A percentile compares a stretch with the other conserved stretches of the same genome.
phyloP scores from a whole-genome alignment of 2,329 filamentous ascomycete species.

The Alternaria sp. region DNA sequence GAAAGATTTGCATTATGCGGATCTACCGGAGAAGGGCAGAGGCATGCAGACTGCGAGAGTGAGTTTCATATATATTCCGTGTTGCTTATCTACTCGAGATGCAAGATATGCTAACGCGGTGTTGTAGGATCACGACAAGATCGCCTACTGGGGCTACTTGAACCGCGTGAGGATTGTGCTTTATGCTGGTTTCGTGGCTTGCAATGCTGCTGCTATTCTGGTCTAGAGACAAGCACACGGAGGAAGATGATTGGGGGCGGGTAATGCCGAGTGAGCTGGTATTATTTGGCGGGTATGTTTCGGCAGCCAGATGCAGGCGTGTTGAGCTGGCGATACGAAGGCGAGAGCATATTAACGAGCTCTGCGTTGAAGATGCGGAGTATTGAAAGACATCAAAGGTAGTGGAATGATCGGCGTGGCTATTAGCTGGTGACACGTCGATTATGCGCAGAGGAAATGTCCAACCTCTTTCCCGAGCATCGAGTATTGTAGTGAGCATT shows the following conservation, averaged over 20 bases:
- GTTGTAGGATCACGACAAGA: background rate
- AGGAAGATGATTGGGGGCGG: background rate
- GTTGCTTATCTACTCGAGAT: background rate
- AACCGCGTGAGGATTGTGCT: background rate
- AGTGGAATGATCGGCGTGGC: background rate
- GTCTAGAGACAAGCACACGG: background rate
- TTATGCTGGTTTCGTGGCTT: background rate
- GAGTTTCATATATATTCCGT: background rate
- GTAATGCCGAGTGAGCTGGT: background rate
- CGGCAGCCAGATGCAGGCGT: background rate
- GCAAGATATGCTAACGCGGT: background rate
- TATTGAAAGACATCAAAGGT: background rate
- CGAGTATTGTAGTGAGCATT: background rate
- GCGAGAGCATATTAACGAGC: background rate
- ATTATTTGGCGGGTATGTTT: background rate
- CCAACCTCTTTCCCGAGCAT: background rate
- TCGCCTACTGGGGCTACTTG: conserved; percentile 2
- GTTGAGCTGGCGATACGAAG: background rate
- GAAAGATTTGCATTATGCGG: conserved; percentile 1
- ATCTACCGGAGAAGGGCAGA: conserved; percentile 1
- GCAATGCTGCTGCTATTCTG: background rate
- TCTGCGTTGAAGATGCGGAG: background rate
- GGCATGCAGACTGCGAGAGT: conserved; percentile 5
- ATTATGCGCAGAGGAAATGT: background rate
- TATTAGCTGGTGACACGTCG: background rate